Base-by-base conservation (phyloP, 805 yeast genomes). In the Clavispora carvajalis region DNA sequence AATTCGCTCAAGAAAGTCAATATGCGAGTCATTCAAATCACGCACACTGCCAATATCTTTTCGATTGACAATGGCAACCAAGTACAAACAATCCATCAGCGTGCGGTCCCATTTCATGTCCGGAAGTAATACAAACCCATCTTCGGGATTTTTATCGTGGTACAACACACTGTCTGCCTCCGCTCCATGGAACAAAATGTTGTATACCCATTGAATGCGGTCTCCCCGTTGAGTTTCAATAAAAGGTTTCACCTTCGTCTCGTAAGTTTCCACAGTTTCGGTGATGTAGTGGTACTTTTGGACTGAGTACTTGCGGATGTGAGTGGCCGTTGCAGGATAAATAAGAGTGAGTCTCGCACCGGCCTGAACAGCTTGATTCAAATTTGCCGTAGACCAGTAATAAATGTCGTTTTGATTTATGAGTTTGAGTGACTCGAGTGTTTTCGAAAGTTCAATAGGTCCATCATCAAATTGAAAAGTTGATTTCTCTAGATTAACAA, bases 21-120 rank as follows among this genome's bases (percentile, higher is more conserved):
- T 55, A 53, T 91, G 93, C 0, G 55, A 39, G 2, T 56, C 62
- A 39, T 71, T 79, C 47, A 93, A 65, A 54, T 90, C 97, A 52
- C 98, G 74, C 2, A 93, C 54, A 1, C 91, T 79, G 1, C 82
- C 66, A 11, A 91, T 74, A 48, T 85, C 89, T 1, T 65, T 69
- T 40, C 91, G 68, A 46, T 75, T 76, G 3, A 83, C 90, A 44
- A 91, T 81, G 7, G 85, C 84, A 38, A 86, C 81, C 49, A 91
- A 63, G 57, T 93, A 89, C 40, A 93, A 63, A 3, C 91, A 62
- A 19, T 79, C 86, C 56, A 82, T 49, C 22, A 79, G 78, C 37
- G 71, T 65, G 3, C 85, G 80, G 58, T 91, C 96, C 99, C 99
- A 93, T 58, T 90, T 90, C 95, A 91, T 86, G 61, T 91, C 97